phyloP scores from a whole-genome alignment of 176 grass and related monocot species.

The Aegilops sharonensis region DNA sequence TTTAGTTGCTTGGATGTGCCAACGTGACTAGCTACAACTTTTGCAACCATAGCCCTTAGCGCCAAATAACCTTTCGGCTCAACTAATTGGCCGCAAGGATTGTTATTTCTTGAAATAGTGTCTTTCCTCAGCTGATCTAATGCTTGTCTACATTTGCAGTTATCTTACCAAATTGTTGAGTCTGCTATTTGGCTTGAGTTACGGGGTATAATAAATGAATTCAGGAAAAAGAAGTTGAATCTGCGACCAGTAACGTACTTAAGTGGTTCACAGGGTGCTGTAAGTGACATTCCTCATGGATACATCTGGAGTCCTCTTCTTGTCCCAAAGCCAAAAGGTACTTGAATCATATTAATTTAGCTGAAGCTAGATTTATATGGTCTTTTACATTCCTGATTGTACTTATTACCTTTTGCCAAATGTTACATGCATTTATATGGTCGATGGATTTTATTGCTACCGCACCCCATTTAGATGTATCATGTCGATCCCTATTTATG shows the following conservation, averaged over 20 bases:
- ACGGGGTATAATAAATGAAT: constrained; percentile 96
- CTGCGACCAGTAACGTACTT: constrained; percentile 92
- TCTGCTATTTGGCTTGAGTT: constrained; percentile 99
- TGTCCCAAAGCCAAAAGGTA: constrained; percentile 96
- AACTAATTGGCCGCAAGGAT: too few relatives aligned
- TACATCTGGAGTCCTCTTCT: constrained; percentile 97
- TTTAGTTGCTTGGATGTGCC: too few relatives aligned
- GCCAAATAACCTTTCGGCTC: too few relatives aligned
- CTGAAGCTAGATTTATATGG: neutral
- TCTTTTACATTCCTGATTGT: too few relatives aligned
- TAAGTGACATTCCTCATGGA: constrained; percentile 79
- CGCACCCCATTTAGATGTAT: too few relatives aligned
- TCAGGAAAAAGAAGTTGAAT: constrained; percentile 93
- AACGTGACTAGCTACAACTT: too few relatives aligned
- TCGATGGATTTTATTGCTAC: too few relatives aligned
- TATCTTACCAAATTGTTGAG: constrained; percentile 95
- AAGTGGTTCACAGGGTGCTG: constrained; percentile 75
- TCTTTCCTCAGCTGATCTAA: neutral
- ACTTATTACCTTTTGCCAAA: neutral
- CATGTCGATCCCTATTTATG: too few relatives aligned
- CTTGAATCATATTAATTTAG: neutral
- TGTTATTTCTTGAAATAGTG: constrained; percentile 1
- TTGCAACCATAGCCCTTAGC: too few relatives aligned
- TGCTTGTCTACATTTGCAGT: constrained; percentile 47
- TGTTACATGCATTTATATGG: too few relatives aligned